Conservation (phyloP, 345 rosid species). For the Heritiera fomes region DNA sequence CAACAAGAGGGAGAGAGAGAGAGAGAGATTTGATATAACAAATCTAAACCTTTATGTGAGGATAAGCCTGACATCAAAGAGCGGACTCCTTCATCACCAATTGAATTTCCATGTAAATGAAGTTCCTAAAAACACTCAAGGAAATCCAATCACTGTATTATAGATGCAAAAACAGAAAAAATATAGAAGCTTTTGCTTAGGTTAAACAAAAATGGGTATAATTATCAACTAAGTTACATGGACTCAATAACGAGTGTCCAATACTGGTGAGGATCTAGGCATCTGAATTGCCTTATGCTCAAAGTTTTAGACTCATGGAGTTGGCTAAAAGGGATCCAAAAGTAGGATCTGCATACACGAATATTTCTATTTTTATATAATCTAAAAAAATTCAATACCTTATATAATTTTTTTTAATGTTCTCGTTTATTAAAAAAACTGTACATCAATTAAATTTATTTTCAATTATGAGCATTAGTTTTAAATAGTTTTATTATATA, state of each 20-base stretch:
- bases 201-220: neutral
- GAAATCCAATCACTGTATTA: neutral
- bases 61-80: conserved; percentile 83
- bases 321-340: neutral
- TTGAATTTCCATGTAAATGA: conserved; percentile 90
- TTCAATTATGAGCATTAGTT: neutral
- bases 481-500: no score
- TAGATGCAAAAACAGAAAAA: conserved; percentile 10
- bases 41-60: conserved; percentile 68
- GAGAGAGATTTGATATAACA: neutral
- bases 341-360: neutral
- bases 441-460: neutral
- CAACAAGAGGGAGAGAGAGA: no score
- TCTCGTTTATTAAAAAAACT: neutral
- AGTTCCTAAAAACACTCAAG: conserved; percentile 59
- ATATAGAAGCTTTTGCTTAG: neutral
- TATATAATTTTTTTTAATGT: no score
- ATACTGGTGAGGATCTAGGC: neutral
- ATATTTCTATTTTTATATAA: neutral
- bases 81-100: conserved; percentile 93
- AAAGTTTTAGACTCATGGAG: neutral
- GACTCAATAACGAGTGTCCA: neutral
- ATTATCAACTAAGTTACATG: neutral
- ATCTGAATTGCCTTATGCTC: neutral
- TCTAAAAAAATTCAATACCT: neutral